A percentile compares a stretch with the other conserved stretches of the same genome.
Conservation (phyloP, 352 stramenopile species). For the Globisporangium spiculum region DNA sequence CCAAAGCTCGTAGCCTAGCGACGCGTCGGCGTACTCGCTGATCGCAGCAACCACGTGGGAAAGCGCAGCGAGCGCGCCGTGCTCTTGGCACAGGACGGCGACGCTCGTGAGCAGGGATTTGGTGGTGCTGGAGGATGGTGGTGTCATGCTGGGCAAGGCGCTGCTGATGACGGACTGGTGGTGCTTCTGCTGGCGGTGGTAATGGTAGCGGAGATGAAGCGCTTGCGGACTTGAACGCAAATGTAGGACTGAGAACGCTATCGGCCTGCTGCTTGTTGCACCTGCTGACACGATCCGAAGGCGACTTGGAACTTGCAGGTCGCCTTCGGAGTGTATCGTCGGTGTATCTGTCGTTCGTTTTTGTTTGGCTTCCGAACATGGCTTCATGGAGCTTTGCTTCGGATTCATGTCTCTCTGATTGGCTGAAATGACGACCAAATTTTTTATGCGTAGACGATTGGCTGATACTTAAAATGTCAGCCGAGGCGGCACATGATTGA, state of each 20-base stretch:
- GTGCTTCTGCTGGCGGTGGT: background rate
- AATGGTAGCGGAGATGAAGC: background rate
- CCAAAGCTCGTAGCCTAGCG: background rate
- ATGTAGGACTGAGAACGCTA: background rate
- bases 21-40: constrained; percentile 7
- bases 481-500: background rate
- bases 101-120: constrained; percentile 9
- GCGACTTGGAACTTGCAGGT: background rate
- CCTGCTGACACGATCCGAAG: background rate
- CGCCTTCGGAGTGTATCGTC: no score
- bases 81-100: constrained; percentile 6
- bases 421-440: background rate
- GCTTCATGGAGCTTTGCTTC: background rate
- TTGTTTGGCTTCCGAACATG: background rate
- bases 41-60: background rate
- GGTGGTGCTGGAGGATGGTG: background rate
- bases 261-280: background rate
- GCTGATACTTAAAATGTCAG: background rate
- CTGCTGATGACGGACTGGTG: background rate
- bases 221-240: background rate
- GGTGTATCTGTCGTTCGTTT: no score
- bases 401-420: background rate
- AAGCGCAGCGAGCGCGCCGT: constrained; percentile 5
- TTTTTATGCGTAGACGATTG: background rate
- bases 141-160: background rate